Base-by-base conservation (phyloP, 352 stramenopile genomes). In the Pythium aristosporum region DNA sequence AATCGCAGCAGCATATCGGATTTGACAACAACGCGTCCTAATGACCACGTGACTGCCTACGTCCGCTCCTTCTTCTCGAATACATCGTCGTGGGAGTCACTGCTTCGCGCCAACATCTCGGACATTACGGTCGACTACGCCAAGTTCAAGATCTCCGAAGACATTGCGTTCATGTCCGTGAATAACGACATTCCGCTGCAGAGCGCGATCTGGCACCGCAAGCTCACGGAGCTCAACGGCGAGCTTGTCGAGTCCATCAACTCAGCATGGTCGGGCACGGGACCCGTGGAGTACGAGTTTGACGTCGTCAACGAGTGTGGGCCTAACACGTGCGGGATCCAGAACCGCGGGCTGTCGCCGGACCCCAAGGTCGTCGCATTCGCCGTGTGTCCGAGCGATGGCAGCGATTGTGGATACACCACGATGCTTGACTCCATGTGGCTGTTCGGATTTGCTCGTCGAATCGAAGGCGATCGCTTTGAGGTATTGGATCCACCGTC, bases 281-380 rank as follows among this genome's bases (percentile, higher is more conserved):
- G 48, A 2, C n/a, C 41, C 37, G 58, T 65, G 15, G 13, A 25
- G 18, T 65, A 65, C 58, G 58, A 65, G 49, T 46, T 65, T 15
- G 58, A 65, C 16, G 58, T 65, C 37, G 21, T 37, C 5, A 58
- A 65, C n/a, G 58, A 65, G 21, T 58, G 58, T 21, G 48, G 58
- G 16, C 47, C 58, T 18, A 18, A 1, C 1, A 65, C 58, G 16
- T 65, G 58, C 32, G 58, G 37, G 18, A 56, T 65, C 15, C 12
- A 58, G 25, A 65, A 65, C n/a, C 47, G 47, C 8, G 47, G 39
- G 0, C 23, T 65, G 23, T 13, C 48, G 15, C 58, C 58, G 3
- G 58, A 65, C 7, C 58, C 46, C 10, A 51, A 65, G 48, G 58
- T 65, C 32, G 36, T 58, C 13, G 58, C 58, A 37, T 58, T 46